Evolutionary conservation across 2,329 filamentous ascomycete genomes (phyloP).

Genomic region (Fusarium decemcellulare): DNA sequence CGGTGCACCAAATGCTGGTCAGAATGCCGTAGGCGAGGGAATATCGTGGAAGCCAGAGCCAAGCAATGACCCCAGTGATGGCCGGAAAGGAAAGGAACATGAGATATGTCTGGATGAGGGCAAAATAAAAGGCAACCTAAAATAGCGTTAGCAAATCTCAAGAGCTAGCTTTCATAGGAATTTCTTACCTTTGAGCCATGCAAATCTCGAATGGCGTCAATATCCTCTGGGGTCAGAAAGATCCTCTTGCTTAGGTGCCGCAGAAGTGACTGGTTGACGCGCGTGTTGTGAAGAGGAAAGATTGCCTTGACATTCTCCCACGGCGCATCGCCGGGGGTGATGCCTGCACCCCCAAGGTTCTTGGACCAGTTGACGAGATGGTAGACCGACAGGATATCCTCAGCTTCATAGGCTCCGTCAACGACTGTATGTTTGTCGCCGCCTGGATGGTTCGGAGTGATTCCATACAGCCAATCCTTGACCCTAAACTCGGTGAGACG

Average conservation of each 20-base stretch:
- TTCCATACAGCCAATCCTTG: conserved; percentile 82
- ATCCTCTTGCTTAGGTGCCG: conserved; percentile 68
- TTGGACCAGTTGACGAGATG: conserved; percentile 74
- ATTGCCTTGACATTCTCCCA: conserved; percentile 74
- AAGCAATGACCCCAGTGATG: conserved; percentile 76
- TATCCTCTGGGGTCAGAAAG: conserved; percentile 63
- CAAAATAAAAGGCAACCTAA: conserved; percentile 83
- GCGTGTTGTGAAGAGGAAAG: conserved; percentile 74
- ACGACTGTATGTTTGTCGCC: conserved; percentile 65
- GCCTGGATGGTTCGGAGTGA: conserved; percentile 74
- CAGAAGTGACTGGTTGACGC: conserved; percentile 69
- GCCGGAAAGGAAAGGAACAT: conserved; percentile 79
- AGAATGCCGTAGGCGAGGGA: conserved; percentile 78
- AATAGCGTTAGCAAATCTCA: fast-evolving
- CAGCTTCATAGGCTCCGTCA: conserved; percentile 70
- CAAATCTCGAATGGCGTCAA: conserved; percentile 73
- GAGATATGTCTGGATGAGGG: conserved; percentile 85
- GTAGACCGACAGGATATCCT: conserved; percentile 79
- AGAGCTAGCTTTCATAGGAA: fast-evolving
- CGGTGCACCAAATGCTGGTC: conserved; percentile 78
- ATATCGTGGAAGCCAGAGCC: conserved; percentile 78
- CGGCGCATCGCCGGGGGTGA: conserved; percentile 69
- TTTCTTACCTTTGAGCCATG: conserved; percentile 69
- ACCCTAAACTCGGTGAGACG: conserved; percentile 63
- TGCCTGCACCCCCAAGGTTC: conserved; percentile 72